Percentiles rank a stretch among this genome's conserved stretches.
These are phyloP conservation scores for Saccharomycodes ludwigii DNA, from an alignment of 805 yeast genomes.

Conservation along the genomic window DNA sequence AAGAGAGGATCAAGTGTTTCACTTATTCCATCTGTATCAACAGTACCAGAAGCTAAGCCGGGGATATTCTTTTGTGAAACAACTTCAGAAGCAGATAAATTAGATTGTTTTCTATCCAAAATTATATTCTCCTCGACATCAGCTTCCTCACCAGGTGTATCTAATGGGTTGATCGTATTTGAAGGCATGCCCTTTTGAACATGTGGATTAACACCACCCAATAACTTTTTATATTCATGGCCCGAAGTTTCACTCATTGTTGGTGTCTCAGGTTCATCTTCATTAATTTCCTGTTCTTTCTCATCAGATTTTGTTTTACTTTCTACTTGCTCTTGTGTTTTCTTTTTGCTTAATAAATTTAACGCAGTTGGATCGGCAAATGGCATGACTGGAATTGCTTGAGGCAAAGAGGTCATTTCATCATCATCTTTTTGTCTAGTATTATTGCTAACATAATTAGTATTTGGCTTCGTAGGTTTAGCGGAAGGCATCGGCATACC, in stretches of 20 bases:
- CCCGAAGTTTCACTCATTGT: too few relatives aligned
- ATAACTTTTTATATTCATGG: slow-evolving; percentile 7
- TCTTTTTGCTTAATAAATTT: slow-evolving; percentile 13
- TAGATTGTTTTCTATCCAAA: too few relatives aligned
- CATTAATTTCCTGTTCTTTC: slow-evolving; percentile 9
- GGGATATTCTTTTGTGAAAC: too few relatives aligned
- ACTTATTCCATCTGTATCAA: too few relatives aligned
- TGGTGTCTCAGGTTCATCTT: slow-evolving; percentile 10
- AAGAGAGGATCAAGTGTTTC: too few relatives aligned
- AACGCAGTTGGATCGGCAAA: slow-evolving; percentile 29
- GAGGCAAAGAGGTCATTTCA: slow-evolving; percentile 16
- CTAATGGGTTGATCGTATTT: slow-evolving; percentile 6
- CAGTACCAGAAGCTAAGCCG: too few relatives aligned
- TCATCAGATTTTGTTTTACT: slow-evolving; percentile 4
- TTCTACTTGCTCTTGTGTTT: not conserved
- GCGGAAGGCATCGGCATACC: slow-evolving; percentile 23
- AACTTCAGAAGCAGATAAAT: too few relatives aligned
- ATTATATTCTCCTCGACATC: slow-evolving; percentile 23
- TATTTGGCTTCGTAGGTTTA: not conserved
- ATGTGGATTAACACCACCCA: too few relatives aligned
- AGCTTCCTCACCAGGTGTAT: slow-evolving; percentile 57
- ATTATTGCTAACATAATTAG: too few relatives aligned
- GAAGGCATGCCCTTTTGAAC: too few relatives aligned
- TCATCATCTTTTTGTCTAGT: slow-evolving; percentile 9
- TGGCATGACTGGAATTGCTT: slow-evolving; percentile 43